Evolutionary conservation across 495 filamentous ascomycete genomes (phyloP), one percentile per base, ranked within the genome.

Genomic region (Penicillium angulare): DNA sequence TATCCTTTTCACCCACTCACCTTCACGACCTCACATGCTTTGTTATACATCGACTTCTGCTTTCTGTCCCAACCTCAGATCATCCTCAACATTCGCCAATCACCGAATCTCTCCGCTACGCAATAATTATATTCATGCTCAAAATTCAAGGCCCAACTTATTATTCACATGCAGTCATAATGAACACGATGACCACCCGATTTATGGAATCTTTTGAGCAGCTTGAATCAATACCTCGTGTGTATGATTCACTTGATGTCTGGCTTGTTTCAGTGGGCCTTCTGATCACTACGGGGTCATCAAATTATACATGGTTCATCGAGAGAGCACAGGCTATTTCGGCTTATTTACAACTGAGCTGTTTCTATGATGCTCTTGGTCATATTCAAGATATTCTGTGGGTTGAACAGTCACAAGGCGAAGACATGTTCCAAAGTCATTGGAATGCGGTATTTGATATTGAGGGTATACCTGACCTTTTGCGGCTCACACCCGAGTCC

Each of bases 11-110:
- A 5, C 53, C 56, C 5, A 74, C 75, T 8, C 58, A 57, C 31
- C 68, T 79, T 15, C 76, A 79, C 45, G 77, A 81, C 45, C 61
- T 81, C 7, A 73, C 75, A 5, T 77, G 72, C 33, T 78, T 72
- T 50, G 74, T 75, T 33, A 52, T 79, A 10, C 77, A 79, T 36
- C 66, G 71, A 32, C 67, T 80, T 13, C 44, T 79, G 5, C 65
- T 65, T 12, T 50, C 60, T 10, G 38, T 58, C n/a, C 48, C 65
- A 3, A 43, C 22, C 8, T 9, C 55, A 2, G n/a, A 22, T 10
- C 22, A 41, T 5, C 0, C 50, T n/a, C 21, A 18, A 2, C 9
- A 40, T 20, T 64, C 68, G 24, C 52, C 68, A 0, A 51, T 65
- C 5, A 68, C 72, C 0, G 72, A 79, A 56, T 71, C 64, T 47